Conservation (phyloP, 2,329 filamentous ascomycete species). For the Diaporthe capsici region DNA sequence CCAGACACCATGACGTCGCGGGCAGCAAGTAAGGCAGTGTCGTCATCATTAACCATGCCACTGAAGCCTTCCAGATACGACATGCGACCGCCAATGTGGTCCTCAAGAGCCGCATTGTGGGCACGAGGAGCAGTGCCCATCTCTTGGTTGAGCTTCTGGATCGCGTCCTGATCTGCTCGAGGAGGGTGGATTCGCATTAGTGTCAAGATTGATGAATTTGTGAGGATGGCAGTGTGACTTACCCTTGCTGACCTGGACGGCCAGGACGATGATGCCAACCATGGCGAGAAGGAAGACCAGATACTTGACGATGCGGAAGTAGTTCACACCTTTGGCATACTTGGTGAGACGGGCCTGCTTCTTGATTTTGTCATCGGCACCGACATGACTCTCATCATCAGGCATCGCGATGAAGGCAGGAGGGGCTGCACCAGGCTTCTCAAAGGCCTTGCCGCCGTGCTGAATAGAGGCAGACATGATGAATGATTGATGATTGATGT, state of each 20-base stretch:
- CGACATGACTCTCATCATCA: not conserved
- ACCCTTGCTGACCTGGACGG: slow-evolving; percentile 32
- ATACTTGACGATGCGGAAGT: slow-evolving; percentile 22
- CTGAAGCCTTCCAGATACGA: slow-evolving; percentile 33
- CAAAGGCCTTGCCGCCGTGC: not conserved
- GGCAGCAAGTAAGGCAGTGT: not conserved
- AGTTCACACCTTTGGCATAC: slow-evolving; percentile 7
- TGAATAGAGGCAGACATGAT: slow-evolving; percentile 15
- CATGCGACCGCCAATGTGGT: slow-evolving; percentile 1
- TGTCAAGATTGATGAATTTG: not conserved
- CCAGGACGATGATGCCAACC: slow-evolving; percentile 29
- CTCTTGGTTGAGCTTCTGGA: slow-evolving; percentile 32
- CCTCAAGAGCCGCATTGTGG: not conserved
- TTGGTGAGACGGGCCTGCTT: slow-evolving; percentile 11
- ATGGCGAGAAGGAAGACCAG: slow-evolving; percentile 27
- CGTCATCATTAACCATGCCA: slow-evolving; percentile 23
- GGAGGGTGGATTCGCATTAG: not conserved
- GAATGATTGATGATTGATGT: slow-evolving; percentile 9
- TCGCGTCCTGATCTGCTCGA: slow-evolving; percentile 40
- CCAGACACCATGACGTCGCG: slow-evolving; percentile 17
- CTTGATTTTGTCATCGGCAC: not conserved
- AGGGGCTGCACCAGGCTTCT: slow-evolving; percentile 10
- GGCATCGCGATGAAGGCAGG: not conserved
- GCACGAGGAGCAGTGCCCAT: not conserved
- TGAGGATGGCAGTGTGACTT: not conserved